These are phyloP conservation scores for Aspergillus piperis DNA, from an alignment of 2,329 filamentous ascomycete genomes.

Conservation along the genomic window DNA sequence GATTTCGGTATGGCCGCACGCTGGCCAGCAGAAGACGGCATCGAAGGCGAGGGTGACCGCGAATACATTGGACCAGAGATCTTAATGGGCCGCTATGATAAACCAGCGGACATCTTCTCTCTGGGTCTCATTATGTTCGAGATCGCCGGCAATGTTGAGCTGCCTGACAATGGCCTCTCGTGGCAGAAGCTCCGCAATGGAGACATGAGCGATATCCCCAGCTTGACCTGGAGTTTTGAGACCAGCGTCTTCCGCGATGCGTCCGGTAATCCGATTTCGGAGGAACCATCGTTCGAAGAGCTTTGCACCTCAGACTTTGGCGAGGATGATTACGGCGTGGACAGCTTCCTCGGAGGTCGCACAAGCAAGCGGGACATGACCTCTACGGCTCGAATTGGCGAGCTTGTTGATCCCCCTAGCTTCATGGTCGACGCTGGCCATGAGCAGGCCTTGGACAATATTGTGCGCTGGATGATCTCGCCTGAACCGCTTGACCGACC, in stretches of 20 bases:
- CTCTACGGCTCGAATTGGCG: constrained; percentile 50
- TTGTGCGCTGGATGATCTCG: constrained; percentile 86
- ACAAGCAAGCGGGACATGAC: constrained; percentile 28
- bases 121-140: constrained; percentile 93
- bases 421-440: constrained; percentile 85
- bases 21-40: constrained; percentile 73
- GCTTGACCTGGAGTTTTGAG: constrained; percentile 75
- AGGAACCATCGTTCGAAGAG: constrained; percentile 46
- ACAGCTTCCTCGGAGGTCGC: constrained; percentile 34
- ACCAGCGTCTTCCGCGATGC: constrained; percentile 73
- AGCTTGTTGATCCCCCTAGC: constrained; percentile 69
- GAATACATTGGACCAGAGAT: constrained; percentile 96
- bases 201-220: constrained; percentile 85
- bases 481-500: constrained; percentile 74
- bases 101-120: constrained; percentile 90
- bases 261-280: constrained; percentile 65
- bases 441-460: constrained; percentile 73
- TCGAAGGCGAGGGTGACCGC: constrained; percentile 91
- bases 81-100: constrained; percentile 80
- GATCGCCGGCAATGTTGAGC: constrained; percentile 87
- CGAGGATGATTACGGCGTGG: constrained; percentile 47
- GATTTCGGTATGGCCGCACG: constrained; percentile 72
- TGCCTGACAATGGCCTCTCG: constrained; percentile 87
- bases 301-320: constrained; percentile 47
- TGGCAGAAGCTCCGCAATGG: constrained; percentile 90